These are phyloP conservation scores for Lycium barbarum DNA, from an alignment of 257 asterid species.

Conservation along the genomic window DNA sequence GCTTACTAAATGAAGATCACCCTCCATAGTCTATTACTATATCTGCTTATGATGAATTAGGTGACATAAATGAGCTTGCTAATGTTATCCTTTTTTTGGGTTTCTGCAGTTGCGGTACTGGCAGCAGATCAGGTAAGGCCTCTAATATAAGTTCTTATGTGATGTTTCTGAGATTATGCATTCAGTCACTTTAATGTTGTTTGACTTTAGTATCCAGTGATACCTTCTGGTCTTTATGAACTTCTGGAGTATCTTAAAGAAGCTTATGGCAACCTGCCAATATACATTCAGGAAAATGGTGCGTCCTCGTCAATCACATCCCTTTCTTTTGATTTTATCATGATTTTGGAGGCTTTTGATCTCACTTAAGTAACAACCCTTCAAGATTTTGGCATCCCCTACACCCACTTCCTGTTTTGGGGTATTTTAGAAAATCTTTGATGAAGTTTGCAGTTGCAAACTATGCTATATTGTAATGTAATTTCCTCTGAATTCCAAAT, in stretches of 20 bases:
- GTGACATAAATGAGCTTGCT: not conserved
- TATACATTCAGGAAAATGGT: slow-evolving; percentile 56
- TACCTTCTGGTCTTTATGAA: slow-evolving; percentile 24
- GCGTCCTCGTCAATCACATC: slow-evolving; percentile 29
- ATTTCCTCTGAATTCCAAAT: slow-evolving; percentile 2
- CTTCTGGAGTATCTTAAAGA: slow-evolving; percentile 39
- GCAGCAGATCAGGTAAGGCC: slow-evolving; percentile 3
- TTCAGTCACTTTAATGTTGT: slow-evolving; percentile 42
- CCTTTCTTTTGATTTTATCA: slow-evolving; percentile 13
- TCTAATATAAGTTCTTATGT: slow-evolving; percentile 28
- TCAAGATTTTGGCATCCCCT: not conserved
- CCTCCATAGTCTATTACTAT: not conserved
- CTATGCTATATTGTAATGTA: not conserved
- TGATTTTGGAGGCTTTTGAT: slow-evolving; percentile 1
- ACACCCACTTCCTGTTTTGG: not conserved
- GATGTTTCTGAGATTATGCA: slow-evolving; percentile 44
- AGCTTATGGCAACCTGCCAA: slow-evolving; percentile 56
- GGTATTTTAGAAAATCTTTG: not conserved
- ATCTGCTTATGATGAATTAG: not conserved
- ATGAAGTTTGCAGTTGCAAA: not conserved
- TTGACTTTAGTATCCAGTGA: slow-evolving; percentile 27
- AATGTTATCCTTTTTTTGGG: not conserved
- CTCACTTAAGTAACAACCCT: not conserved
- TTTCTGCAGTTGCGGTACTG: slow-evolving; percentile 7
- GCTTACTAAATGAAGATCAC: not conserved